Conservation (phyloP, 2,329 filamentous ascomycete species). For the Trichoderma sp. region DNA sequence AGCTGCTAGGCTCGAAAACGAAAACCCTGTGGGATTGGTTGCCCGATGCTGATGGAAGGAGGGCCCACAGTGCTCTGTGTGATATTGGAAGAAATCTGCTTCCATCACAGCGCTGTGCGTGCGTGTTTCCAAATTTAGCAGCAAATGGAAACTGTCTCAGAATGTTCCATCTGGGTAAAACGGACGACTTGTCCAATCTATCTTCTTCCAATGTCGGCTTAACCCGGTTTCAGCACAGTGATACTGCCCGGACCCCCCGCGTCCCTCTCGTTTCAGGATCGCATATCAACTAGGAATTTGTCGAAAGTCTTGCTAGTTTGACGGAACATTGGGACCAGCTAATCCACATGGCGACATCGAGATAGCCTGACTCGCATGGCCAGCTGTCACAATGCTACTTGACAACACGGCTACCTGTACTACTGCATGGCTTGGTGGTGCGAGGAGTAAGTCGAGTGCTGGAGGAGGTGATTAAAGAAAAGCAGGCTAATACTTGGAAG, state of each 20-base stretch:
- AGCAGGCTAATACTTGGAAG: slow-evolving; percentile 13
- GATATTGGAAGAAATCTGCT: slow-evolving; percentile 7
- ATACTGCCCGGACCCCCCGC: slow-evolving; percentile 17
- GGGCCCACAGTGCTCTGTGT: slow-evolving; percentile 18
- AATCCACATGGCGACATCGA: slow-evolving; percentile 15
- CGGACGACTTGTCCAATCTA: not conserved
- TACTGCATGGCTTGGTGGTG: not conserved
- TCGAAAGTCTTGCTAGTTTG: slow-evolving; percentile 17
- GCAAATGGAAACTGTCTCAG: slow-evolving; percentile 26
- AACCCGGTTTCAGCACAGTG: slow-evolving; percentile 24
- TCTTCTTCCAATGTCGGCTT: slow-evolving; percentile 21
- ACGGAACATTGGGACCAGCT: slow-evolving; percentile 20
- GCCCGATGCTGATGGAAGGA: slow-evolving; percentile 15
- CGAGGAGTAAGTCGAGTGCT: slow-evolving; percentile 8
- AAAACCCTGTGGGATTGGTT: slow-evolving; percentile 12
- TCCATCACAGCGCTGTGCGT: slow-evolving; percentile 11
- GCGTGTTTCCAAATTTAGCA: slow-evolving; percentile 25
- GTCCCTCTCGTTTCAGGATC: slow-evolving; percentile 20
- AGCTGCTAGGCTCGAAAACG: slow-evolving; percentile 5
- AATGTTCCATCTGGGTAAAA: slow-evolving; percentile 19
- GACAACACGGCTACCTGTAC: not conserved
- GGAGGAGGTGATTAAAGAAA: slow-evolving; percentile 1
- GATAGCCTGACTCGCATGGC: slow-evolving; percentile 25
- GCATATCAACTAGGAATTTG: not conserved
- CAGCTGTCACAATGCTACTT: slow-evolving; percentile 23